Evolutionary conservation across 2,329 filamentous ascomycete species (phyloP), one percentile per base, ranked within the genome.

Genomic region (Graphilbum sp.): DNA sequence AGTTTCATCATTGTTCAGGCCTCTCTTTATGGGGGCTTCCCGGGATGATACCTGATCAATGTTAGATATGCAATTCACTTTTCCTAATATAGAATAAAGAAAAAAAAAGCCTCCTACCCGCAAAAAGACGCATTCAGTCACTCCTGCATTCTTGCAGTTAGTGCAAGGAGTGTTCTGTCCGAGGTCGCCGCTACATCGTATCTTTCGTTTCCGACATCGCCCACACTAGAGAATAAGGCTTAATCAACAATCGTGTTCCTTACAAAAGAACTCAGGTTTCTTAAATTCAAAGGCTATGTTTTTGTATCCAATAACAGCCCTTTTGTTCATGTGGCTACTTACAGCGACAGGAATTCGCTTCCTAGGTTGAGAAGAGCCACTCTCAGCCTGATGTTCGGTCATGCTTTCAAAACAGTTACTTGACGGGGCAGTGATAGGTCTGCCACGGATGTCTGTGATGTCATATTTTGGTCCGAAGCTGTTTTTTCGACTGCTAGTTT

Each of bases 171-270:
- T 60, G n/a, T 79, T 80, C 50, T 79, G 73, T 24, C 80, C 81
- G 25, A 69, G 66, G 53, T 94, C 85, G 32, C 88, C 88, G 51
- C 82, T 93, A 61, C 88, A 96, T 48, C 84, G 79, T 50, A 96
- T 96, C 65, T 96, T 96, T 42, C 88, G 74, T 61, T 88, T 87
- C 43, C 88, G 75, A 58, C 88, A 96, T 47, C 88, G 75, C 27
- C 75, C 74, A 56, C 88, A 96, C 88, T 95, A 6, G 6, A 5
- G 21, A n/a, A n/a, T n/a, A n/a, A n/a, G n/a, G n/a, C n/a, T n/a
- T n/a, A n/a, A n/a, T n/a, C n/a, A n/a, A n/a, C n/a, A n/a, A n/a
- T 32, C 33, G 21, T 27, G 29, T 12, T 6, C 6, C 20, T 27
- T 41, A 36, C 38, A 27, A 27, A 16, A 17, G 19, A 25, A 32